phyloP scores from a whole-genome alignment of 2,329 filamentous ascomycete genomes.

The Pseudocercospora eumusae region DNA sequence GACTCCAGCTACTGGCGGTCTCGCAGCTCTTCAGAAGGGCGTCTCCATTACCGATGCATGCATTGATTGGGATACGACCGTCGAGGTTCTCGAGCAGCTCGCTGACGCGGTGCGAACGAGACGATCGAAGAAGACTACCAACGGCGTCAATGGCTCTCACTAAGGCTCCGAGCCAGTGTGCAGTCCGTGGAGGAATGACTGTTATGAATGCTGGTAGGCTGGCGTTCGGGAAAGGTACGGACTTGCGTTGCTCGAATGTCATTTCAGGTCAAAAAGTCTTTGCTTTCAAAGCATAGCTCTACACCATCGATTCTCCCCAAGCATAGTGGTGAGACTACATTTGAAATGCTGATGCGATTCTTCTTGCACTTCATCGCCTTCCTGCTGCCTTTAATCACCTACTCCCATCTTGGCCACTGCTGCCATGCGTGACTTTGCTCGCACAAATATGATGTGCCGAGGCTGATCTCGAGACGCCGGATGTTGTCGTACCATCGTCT shows the following conservation, averaged over 20 bases:
- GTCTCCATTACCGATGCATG: slow-evolving; percentile 96
- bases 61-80: slow-evolving; percentile 87
- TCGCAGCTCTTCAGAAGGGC: slow-evolving; percentile 75
- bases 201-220: neutral
- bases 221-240: neutral
- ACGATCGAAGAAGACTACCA: slow-evolving; percentile 51
- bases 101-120: slow-evolving; percentile 79
- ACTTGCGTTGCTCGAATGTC: neutral
- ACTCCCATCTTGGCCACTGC: neutral
- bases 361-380: neutral
- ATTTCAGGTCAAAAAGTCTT: neutral
- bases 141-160: slow-evolving; percentile 28
- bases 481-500: neutral
- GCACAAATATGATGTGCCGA: neutral
- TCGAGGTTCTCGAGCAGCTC: slow-evolving; percentile 78
- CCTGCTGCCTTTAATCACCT: neutral
- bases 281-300: neutral
- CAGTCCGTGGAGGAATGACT: neutral
- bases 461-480: neutral
- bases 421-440: neutral
- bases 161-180: neutral
- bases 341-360: neutral
- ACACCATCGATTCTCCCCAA: neutral
- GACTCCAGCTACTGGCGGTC: slow-evolving; percentile 74
- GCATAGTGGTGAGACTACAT: neutral